Evolutionary conservation across 2,329 filamentous ascomycete species (phyloP).

Genomic region (Aureobasidium sp.): DNA sequence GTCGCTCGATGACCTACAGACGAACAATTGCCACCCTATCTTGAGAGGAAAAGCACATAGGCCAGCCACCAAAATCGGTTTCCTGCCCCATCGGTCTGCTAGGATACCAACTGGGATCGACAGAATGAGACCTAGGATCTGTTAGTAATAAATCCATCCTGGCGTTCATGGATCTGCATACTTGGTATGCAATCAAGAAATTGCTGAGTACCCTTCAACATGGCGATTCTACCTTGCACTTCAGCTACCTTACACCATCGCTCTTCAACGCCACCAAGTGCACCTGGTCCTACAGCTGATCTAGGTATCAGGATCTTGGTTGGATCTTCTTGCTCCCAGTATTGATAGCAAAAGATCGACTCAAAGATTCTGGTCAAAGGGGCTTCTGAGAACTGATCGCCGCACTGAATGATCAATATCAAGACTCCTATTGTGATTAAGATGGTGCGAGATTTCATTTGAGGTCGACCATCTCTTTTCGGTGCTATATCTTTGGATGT

Average conservation of each 20-base stretch:
- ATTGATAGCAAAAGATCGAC: slow-evolving; percentile 43
- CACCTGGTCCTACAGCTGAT: slow-evolving; percentile 21
- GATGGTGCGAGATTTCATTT: slow-evolving; percentile 13
- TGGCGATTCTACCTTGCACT: slow-evolving; percentile 45
- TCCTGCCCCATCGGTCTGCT: slow-evolving; percentile 28
- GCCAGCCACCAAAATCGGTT: slow-evolving; percentile 24
- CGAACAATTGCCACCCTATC: slow-evolving; percentile 23
- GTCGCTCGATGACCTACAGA: slow-evolving; percentile 18
- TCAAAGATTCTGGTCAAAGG: slow-evolving; percentile 45
- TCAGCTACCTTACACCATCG: slow-evolving; percentile 39
- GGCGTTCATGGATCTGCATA: slow-evolving; percentile 18
- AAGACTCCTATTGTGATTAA: slow-evolving; percentile 26
- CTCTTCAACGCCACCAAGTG: slow-evolving; percentile 30
- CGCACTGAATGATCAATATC: slow-evolving; percentile 38
- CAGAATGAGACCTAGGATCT: slow-evolving; percentile 19
- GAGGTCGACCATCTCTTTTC: background rate
- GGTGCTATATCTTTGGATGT: background rate
- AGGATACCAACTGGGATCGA: slow-evolving; percentile 28
- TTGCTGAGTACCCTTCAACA: slow-evolving; percentile 40
- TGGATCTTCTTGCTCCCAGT: slow-evolving; percentile 36
- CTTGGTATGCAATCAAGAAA: slow-evolving; percentile 41
- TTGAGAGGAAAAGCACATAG: slow-evolving; percentile 20
- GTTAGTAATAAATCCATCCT: slow-evolving; percentile 10
- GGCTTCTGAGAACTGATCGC: slow-evolving; percentile 30
- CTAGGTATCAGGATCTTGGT: slow-evolving; percentile 21